phyloP scores from a whole-genome alignment of 306 rosid genomes.

The Inga laurina region DNA sequence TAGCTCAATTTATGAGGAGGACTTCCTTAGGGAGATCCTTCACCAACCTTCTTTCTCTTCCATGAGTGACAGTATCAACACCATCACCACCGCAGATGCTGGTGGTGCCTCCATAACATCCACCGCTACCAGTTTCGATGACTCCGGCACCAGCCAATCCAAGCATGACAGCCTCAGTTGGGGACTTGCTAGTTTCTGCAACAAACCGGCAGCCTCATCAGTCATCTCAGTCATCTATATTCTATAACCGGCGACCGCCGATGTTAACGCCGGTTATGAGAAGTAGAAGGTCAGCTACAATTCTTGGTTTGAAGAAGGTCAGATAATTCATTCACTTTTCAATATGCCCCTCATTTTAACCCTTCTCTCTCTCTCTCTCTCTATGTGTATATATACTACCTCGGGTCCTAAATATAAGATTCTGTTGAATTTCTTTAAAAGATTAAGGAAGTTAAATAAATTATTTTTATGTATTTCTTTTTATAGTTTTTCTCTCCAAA shows the following conservation, averaged over 20 bases:
- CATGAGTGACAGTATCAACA: not conserved
- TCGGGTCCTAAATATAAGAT: no score
- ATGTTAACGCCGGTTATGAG: not conserved
- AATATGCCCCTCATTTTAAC: not conserved
- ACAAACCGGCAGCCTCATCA: not conserved
- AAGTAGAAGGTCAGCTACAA: conserved; percentile 13
- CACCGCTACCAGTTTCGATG: not conserved
- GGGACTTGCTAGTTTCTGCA: not conserved
- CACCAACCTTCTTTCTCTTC: conserved; percentile 25
- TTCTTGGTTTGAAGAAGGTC: conserved; percentile 41
- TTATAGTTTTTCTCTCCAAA: no score
- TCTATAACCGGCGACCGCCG: not conserved
- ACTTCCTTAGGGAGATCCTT: conserved; percentile 1
- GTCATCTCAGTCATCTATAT: not conserved
- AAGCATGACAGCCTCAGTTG: not conserved
- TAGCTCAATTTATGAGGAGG: conserved; percentile 9
- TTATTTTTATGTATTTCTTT: no score
- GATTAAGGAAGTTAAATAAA: no score
- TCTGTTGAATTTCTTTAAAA: no score
- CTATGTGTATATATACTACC: no score
- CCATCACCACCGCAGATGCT: not conserved
- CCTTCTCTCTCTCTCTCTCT: not conserved
- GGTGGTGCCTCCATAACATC: not conserved
- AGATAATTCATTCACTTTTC: not conserved
- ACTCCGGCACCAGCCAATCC: not conserved